Evolutionary conservation across 192 early-diverging fungal species (phyloP).

Genomic region (Kappamyces sp.): DNA sequence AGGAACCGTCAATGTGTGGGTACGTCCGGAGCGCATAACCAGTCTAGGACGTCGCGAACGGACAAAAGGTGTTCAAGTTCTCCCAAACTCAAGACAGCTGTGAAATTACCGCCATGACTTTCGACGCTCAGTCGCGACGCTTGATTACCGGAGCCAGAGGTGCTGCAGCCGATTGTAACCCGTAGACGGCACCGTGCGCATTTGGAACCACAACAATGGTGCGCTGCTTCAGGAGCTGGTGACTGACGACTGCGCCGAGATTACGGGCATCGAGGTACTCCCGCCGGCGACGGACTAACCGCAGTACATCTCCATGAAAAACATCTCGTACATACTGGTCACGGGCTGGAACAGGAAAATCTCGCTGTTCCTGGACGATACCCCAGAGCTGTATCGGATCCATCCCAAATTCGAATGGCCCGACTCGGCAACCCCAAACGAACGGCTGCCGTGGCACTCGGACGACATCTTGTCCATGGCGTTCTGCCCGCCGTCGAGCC

Average conservation of each 20-base stretch:
- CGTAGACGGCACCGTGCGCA: constrained; percentile 45
- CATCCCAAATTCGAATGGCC: constrained; percentile 28
- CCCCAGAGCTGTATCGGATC: constrained; percentile 21
- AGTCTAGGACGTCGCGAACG: constrained; percentile 35
- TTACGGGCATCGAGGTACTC: constrained; percentile 37
- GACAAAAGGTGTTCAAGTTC: constrained; percentile 42
- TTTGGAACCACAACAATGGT: constrained; percentile 61
- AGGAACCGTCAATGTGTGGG: constrained; percentile 51
- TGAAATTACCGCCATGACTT: constrained; percentile 48
- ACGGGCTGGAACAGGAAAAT: constrained; percentile 49
- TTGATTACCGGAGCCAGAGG: constrained; percentile 50
- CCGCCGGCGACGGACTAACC: no score
- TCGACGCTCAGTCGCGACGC: constrained; percentile 35
- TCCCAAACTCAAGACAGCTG: constrained; percentile 35
- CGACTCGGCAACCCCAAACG: constrained; percentile 6
- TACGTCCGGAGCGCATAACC: constrained; percentile 12
- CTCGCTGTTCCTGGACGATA: constrained; percentile 39
- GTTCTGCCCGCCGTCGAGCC: constrained; percentile 36
- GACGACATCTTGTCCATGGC: constrained; percentile 49
- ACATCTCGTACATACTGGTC: constrained; percentile 36
- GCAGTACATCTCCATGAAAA: constrained; percentile 44
- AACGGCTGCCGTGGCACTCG: no score
- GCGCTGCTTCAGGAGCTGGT: constrained; percentile 44
- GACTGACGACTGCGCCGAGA: constrained; percentile 44
- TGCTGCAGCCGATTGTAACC: constrained; percentile 5